Percentiles rank a stretch among this genome's conserved stretches.
Evolutionary conservation across 495 filamentous ascomycete genomes (phyloP).

Genomic region (Corynascus novoguineensis): DNA sequence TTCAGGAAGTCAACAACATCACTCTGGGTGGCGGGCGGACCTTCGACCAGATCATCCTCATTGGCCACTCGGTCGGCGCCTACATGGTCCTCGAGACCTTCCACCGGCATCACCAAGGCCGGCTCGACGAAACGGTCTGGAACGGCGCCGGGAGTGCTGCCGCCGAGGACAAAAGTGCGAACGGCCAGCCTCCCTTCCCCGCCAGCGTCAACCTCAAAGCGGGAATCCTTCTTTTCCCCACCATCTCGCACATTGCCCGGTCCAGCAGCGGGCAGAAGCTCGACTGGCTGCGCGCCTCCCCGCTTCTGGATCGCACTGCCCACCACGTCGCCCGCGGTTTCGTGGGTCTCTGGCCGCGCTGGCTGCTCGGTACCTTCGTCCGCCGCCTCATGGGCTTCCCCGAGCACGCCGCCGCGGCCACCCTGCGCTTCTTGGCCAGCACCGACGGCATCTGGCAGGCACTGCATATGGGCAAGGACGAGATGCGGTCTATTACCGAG

Average conservation of each 20-base stretch:
- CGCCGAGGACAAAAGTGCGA: slow-evolving; percentile 31
- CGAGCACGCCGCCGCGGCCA: slow-evolving; percentile 52
- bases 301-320: slow-evolving; percentile 50
- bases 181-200: neutral
- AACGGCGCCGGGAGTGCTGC: too few relatives aligned
- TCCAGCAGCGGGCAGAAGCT: slow-evolving; percentile 59
- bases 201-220: slow-evolving; percentile 31
- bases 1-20: slow-evolving; percentile 24
- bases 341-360: slow-evolving; percentile 43
- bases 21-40: neutral
- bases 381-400: slow-evolving; percentile 50
- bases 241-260: slow-evolving; percentile 65
- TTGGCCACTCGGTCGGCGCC: slow-evolving; percentile 77
- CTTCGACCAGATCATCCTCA: slow-evolving; percentile 59
- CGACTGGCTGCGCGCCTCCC: slow-evolving; percentile 46
- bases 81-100: slow-evolving; percentile 74
- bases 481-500: slow-evolving; percentile 68
- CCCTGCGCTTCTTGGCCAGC: slow-evolving; percentile 57
- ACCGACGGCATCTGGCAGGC: slow-evolving; percentile 63
- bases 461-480: slow-evolving; percentile 56
- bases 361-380: slow-evolving; percentile 41
- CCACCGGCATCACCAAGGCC: slow-evolving; percentile 32
- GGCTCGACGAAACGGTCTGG: too few relatives aligned
- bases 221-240: slow-evolving; percentile 70
- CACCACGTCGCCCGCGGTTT: slow-evolving; percentile 46